Evolutionary conservation across 2,329 filamentous ascomycete species (phyloP).

Genomic region (Talaromyces sp.): DNA sequence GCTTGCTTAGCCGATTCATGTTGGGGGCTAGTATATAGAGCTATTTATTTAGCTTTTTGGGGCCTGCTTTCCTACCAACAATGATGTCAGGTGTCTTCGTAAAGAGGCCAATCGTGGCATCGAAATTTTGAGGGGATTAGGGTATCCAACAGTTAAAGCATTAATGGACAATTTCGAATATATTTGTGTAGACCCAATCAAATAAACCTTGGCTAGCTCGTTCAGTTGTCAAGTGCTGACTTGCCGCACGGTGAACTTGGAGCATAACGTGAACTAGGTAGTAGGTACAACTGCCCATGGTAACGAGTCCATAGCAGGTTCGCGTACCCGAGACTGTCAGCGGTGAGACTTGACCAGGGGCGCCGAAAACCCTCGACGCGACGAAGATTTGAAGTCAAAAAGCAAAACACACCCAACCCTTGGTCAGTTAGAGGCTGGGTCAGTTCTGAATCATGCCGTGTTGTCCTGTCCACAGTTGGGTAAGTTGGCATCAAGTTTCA

Average conservation of each 20-base stretch:
- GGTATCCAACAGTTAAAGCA: neutral
- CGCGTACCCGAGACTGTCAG: neutral
- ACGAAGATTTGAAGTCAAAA: neutral
- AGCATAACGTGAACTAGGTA: neutral
- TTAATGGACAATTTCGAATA: neutral
- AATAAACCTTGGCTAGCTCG: neutral
- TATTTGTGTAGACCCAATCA: neutral
- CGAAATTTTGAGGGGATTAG: neutral
- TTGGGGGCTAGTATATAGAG: conserved; percentile 8
- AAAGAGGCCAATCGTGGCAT: neutral
- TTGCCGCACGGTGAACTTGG: neutral
- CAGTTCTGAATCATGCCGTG: conserved; percentile 1
- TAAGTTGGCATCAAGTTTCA: conserved; percentile 9
- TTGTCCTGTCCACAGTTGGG: neutral
- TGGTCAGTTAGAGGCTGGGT: neutral
- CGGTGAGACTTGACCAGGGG: neutral
- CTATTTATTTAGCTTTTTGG: conserved; percentile 7
- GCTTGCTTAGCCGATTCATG: conserved; percentile 4
- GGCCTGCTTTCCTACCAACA: neutral
- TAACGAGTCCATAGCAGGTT: neutral
- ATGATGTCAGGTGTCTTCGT: conserved; percentile 7
- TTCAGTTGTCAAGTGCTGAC: neutral
- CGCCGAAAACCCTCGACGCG: too few relatives aligned
- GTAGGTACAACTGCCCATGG: neutral
- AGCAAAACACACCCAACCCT: conserved; percentile 3